Evolutionary conservation across 2,329 filamentous ascomycete species (phyloP).

Genomic region (Exophiala sideris): DNA sequence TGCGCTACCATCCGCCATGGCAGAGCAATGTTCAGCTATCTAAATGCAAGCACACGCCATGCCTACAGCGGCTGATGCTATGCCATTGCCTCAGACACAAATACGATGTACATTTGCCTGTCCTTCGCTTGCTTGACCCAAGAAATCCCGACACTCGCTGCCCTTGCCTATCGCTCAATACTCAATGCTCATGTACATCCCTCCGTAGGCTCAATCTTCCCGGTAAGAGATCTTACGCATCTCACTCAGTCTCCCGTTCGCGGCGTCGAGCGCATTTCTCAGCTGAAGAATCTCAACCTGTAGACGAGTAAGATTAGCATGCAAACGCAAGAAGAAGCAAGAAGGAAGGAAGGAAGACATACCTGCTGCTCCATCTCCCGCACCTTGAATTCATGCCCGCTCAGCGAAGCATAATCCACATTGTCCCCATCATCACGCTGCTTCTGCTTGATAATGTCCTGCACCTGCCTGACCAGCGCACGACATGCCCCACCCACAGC

Average conservation of each 20-base stretch:
- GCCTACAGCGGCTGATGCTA: too few relatives aligned
- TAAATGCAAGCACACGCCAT: too few relatives aligned
- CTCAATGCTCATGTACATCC: background rate
- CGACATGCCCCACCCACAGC: constrained; percentile 87
- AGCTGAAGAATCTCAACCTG: constrained; percentile 93
- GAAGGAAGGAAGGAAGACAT: constrained; percentile 35
- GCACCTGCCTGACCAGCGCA: constrained; percentile 84
- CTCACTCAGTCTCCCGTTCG: constrained; percentile 81
- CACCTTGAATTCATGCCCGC: constrained; percentile 95
- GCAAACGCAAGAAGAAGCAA: constrained; percentile 23
- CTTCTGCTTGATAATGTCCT: constrained; percentile 86
- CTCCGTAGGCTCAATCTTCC: constrained; percentile 55
- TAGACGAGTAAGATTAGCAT: constrained; percentile 3
- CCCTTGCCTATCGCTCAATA: too few relatives aligned
- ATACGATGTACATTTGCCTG: too few relatives aligned
- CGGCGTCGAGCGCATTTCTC: constrained; percentile 77
- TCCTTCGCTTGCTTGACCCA: too few relatives aligned
- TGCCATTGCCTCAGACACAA: too few relatives aligned
- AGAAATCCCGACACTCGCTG: too few relatives aligned
- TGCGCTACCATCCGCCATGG: too few relatives aligned
- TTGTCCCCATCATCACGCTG: constrained; percentile 72
- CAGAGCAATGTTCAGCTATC: too few relatives aligned
- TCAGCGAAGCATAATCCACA: constrained; percentile 84
- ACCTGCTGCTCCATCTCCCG: constrained; percentile 99
- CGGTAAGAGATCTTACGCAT: constrained; percentile 98